Base-by-base conservation (phyloP, 805 yeast species). In the Cephaloascus albidus region DNA sequence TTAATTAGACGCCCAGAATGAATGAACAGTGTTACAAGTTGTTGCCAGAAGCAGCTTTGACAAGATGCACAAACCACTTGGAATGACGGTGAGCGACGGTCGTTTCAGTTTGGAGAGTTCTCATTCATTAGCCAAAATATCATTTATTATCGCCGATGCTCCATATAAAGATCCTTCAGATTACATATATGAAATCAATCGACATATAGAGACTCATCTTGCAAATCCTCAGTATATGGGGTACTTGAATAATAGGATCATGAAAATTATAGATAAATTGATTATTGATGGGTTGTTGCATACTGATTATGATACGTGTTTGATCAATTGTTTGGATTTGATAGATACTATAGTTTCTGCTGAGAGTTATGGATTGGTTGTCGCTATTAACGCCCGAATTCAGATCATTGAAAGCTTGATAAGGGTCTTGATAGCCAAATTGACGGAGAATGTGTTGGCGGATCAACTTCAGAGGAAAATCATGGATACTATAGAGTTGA, bases 201-300 rank as follows among this genome's bases (percentile, higher is more conserved):
- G 8, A 16, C 8, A 8, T 8, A 8, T 31, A 10, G 6, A 8
- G 6, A 15, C n/a, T 31, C 18, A 16, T 6, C 18, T 16, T 8
- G 6, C 18, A n/a, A n/a, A 14, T 31, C 6, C 18, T 6, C n/a
- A 31, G 18, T 31, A 8, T 31, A n/a, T 31, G n/a, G 6, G 6
- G 15, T n/a, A 6, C 18, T 31, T 31, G 18, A 31, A 31, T n/a
- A 14, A 14, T 8, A 8, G 33, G 14, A 31, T 31, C 6, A 16
- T 31, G 8, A 31, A 31, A 16, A 31, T 31, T 31, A 10, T 31
- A 8, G 33, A 31, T n/a, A 31, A 31, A n/a, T n/a, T 31, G 8
- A n/a, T 31, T n/a, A n/a, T 14, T n/a, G 33, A 31, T 31, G 33
- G 33, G 17, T 31, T 31, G 16, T 31, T 31, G 33, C 33, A 31